Evolutionary conservation across 2,329 filamentous ascomycete species (phyloP).

Genomic region (Nemania sp.): DNA sequence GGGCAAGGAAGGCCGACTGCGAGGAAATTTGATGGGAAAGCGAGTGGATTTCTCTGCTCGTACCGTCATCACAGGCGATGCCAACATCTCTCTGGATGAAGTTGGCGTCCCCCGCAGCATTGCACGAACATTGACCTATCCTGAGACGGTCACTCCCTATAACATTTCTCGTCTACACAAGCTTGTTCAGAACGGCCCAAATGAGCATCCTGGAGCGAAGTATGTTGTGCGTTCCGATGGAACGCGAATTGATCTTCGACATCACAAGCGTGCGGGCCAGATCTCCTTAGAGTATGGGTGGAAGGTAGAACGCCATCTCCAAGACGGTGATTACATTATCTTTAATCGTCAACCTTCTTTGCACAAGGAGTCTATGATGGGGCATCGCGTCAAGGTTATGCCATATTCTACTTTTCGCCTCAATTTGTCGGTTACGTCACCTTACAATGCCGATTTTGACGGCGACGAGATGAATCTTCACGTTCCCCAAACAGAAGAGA

Average conservation of each 20-base stretch:
- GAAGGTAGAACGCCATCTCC: slow-evolving; percentile 97
- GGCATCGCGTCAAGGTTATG: slow-evolving; percentile 96
- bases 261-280: slow-evolving; percentile 85
- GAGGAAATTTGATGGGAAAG: slow-evolving; percentile 99
- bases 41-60: slow-evolving; percentile 99
- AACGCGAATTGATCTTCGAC: slow-evolving; percentile 90
- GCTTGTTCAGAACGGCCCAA: slow-evolving; percentile 90
- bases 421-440: slow-evolving; percentile 95
- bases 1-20: slow-evolving; percentile 96
- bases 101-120: slow-evolving; percentile 96
- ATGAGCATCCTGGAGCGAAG: slow-evolving; percentile 92
- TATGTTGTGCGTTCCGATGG: slow-evolving; percentile 95
- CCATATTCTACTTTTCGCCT: slow-evolving; percentile 98
- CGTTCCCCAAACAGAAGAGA: slow-evolving; percentile 97
- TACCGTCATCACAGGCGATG: slow-evolving; percentile 99
- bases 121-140: slow-evolving; percentile 90
- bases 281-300: slow-evolving; percentile 92
- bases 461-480: slow-evolving; percentile 99
- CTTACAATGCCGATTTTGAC: slow-evolving; percentile 99
- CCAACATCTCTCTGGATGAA: slow-evolving; percentile 93
- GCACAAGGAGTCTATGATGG: slow-evolving; percentile 99
- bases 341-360: slow-evolving; percentile 99
- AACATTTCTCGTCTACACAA: slow-evolving; percentile 92
- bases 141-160: slow-evolving; percentile 95
- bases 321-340: slow-evolving; percentile 96